Conservation (phyloP, 345 rosid species). For the Ceriops zippeliana region DNA sequence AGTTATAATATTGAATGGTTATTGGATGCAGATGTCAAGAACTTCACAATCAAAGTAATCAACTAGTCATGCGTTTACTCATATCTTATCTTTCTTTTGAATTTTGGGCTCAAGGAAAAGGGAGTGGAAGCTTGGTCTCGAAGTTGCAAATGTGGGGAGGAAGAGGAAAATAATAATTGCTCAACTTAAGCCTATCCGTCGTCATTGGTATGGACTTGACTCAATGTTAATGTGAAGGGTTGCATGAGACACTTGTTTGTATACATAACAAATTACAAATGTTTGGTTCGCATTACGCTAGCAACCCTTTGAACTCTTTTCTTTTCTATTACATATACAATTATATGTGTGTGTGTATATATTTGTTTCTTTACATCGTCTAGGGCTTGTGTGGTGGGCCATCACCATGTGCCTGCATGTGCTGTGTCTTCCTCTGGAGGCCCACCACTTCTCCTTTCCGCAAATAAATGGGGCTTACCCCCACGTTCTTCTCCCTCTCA, state of each 20-base stretch:
- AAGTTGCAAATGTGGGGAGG: no score
- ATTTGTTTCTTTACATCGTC: conserved; percentile 9
- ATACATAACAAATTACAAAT: conserved; percentile 14
- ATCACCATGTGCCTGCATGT: conserved; percentile 95
- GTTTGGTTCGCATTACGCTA: conserved; percentile 38
- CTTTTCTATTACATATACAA: not conserved
- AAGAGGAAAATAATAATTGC: no score
- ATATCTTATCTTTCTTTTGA: no score
- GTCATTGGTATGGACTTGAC: no score
- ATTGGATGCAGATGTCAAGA: no score
- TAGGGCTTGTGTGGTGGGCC: conserved; percentile 52
- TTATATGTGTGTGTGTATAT: not conserved
- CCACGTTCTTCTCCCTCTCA: conserved; percentile 26
- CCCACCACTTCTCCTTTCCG: conserved; percentile 56
- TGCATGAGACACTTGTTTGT: conserved; percentile 27
- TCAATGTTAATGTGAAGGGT: no score
- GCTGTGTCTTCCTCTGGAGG: conserved; percentile 75
- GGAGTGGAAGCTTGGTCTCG: no score
- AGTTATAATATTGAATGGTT: no score
- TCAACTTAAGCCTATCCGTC: no score
- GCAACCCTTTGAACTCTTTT: conserved; percentile 7
- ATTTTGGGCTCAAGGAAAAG: no score
- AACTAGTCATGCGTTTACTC: no score
- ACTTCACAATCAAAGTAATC: no score
- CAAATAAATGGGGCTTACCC: conserved; percentile 49